Base-by-base conservation (phyloP, 2,329 filamentous ascomycete genomes). In the Pyrenochaeta sp. region DNA sequence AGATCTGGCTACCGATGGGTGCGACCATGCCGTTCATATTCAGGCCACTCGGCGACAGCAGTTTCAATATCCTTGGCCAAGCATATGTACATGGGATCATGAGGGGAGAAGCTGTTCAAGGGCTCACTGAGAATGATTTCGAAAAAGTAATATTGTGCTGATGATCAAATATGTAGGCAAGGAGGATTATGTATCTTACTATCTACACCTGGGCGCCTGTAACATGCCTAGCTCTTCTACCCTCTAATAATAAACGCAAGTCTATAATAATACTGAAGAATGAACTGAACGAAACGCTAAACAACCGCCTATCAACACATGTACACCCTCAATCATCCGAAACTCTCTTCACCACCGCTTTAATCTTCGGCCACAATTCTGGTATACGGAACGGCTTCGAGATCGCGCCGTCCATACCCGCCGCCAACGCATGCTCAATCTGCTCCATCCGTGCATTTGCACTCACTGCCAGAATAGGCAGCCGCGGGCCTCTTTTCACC, bases 371-470 rank as follows among this genome's bases (percentile, higher is more conserved):
- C 55, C 55, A 60, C 8, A 61, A 23, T 22, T 63, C 58, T 10
- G 58, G 59, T 39, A 61, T 56, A 1, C 59, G 40, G 17, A 63
- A 63, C 1, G 59, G 58, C 29, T 61, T 65, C 1, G 59, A 51
- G 10, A 65, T 65, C 3, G 56, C 55, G 38, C 62, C 60, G 7
- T 67, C 65, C 65, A 70, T 68, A 2, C 64, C 67, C 2, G 63
- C 60, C 0, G 52, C 53, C 8, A 69, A 38, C 9, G 65, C 64
- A 18, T 59, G 46, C 7, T 59, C 43, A 3, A 70, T 48, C 44
- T 70, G 68, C 39, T 69, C 64, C 36, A 54, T 59, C 17, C 68
- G 51, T 5, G 65, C 68, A 49, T 71, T 70, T 1, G 67, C 66
- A 28, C 65, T 71, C 3, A 70, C 64, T 8, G 65, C 67, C 4